Conservation (phyloP, 371 early-diverging fungal species). For the Dichotomocladium elegans region DNA sequence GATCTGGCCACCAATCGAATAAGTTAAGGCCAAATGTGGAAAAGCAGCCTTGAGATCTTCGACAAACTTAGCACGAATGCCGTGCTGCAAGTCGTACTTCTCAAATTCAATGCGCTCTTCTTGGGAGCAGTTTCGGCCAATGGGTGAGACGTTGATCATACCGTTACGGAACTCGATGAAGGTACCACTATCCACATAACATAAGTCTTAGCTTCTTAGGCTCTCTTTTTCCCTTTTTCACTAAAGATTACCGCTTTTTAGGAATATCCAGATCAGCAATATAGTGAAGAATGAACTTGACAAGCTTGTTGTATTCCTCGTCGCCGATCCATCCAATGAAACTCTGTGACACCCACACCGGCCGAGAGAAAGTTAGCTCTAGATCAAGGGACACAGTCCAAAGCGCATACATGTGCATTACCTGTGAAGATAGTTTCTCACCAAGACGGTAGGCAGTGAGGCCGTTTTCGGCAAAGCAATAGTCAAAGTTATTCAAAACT, state of each 20-base stretch:
- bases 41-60: conserved; percentile 84
- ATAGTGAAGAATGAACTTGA: conserved; percentile 91
- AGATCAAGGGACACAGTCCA: too few species aligned
- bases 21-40: conserved; percentile 86
- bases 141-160: conserved; percentile 99
- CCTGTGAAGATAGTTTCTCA: conserved; percentile 72
- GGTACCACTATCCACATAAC: conserved; percentile 82
- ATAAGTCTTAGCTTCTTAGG: background rate
- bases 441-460: conserved; percentile 92
- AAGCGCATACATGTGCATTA: too few species aligned
- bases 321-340: conserved; percentile 96
- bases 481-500: conserved; percentile 88
- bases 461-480: conserved; percentile 99
- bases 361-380: too few species aligned
- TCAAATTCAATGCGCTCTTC: conserved; percentile 95
- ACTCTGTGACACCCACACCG: conserved; percentile 72
- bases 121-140: conserved; percentile 96
- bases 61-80: conserved; percentile 86
- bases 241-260: conserved; percentile 75
- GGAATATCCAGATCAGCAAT: conserved; percentile 97
- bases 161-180: conserved; percentile 99
- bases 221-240: background rate
- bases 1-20: conserved; percentile 99
- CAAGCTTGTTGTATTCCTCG: conserved; percentile 92
- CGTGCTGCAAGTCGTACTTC: conserved; percentile 84